phyloP scores from a whole-genome alignment of 768 basidiomycete genomes.

The Boletus rubroflammeus region DNA sequence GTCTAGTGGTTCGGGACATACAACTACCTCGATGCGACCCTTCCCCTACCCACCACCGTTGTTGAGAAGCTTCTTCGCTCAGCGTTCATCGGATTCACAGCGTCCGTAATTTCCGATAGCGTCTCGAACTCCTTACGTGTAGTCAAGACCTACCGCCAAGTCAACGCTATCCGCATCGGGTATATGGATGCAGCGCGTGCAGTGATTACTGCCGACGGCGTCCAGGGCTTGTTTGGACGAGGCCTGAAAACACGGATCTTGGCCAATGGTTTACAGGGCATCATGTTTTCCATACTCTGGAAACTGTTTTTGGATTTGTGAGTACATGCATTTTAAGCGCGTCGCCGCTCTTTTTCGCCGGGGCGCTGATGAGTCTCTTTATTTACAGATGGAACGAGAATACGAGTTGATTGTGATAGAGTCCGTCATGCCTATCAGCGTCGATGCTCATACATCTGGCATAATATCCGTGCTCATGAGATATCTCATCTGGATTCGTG shows the following conservation, averaged over 20 bases:
- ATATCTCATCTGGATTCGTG: background rate
- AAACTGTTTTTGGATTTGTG: conserved; percentile 86
- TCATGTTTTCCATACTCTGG: conserved; percentile 93
- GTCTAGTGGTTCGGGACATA: conserved; percentile 79
- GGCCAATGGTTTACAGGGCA: conserved; percentile 86
- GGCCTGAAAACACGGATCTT: conserved; percentile 87
- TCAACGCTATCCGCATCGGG: conserved; percentile 74
- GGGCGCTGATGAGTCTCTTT: background rate
- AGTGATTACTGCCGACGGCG: conserved; percentile 73
- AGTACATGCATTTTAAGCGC: conserved; percentile 29
- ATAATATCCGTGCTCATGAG: background rate
- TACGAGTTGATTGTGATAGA: conserved; percentile 7
- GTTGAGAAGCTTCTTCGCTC: conserved; percentile 66
- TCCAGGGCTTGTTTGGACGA: conserved; percentile 79
- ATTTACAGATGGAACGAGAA: conserved; percentile 35
- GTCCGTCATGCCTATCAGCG: background rate
- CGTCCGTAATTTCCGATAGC: conserved; percentile 82
- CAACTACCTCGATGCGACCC: conserved; percentile 66
- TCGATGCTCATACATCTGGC: background rate
- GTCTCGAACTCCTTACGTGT: conserved; percentile 87
- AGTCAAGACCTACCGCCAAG: conserved; percentile 94
- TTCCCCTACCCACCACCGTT: conserved; percentile 54
- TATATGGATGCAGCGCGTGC: conserved; percentile 76
- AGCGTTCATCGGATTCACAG: conserved; percentile 88
- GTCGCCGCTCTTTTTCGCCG: background rate